phyloP scores from a whole-genome alignment of 441 rosid species.

The Erodium moschatum region DNA sequence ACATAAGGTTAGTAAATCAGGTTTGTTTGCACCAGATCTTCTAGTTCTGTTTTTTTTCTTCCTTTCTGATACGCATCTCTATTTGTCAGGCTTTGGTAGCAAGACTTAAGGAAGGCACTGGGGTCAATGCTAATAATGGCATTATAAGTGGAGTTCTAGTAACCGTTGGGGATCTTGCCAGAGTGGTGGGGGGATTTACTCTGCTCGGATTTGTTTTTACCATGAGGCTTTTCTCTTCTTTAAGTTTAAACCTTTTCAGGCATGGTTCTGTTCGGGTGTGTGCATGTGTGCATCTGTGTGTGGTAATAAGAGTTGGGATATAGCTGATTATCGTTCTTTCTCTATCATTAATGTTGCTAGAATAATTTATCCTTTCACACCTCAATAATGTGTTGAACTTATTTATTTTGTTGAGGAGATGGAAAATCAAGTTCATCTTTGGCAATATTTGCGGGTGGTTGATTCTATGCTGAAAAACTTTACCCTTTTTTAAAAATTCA shows the following conservation, averaged over 20 bases:
- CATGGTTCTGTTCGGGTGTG: too few species aligned
- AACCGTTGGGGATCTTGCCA: constrained; percentile 99
- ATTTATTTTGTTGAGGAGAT: not conserved
- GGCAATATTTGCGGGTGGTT: not conserved
- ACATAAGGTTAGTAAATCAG: constrained; percentile 68
- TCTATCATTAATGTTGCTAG: not conserved
- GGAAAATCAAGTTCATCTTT: not conserved
- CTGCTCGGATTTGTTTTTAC: constrained; percentile 4
- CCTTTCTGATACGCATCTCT: constrained; percentile 15
- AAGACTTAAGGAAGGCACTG: constrained; percentile 83
- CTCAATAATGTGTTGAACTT: not conserved
- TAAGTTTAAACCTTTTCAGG: constrained; percentile 9
- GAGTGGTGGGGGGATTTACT: constrained; percentile 67
- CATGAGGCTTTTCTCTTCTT: not conserved
- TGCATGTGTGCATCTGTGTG: not conserved
- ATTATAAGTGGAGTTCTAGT: constrained; percentile 92
- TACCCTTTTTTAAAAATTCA: too few species aligned
- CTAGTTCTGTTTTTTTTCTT: constrained; percentile 13
- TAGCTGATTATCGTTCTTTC: not conserved
- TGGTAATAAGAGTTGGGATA: not conserved
- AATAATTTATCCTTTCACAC: not conserved
- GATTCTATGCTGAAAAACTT: not conserved
- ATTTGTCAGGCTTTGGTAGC: constrained; percentile 87
- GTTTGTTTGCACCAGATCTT: constrained; percentile 20
- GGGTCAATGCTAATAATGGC: constrained; percentile 80